Evolutionary conservation across 371 early-diverging fungal species (phyloP), one percentile per base, ranked within the genome.

Genomic region (Actinomucor elegans): DNA sequence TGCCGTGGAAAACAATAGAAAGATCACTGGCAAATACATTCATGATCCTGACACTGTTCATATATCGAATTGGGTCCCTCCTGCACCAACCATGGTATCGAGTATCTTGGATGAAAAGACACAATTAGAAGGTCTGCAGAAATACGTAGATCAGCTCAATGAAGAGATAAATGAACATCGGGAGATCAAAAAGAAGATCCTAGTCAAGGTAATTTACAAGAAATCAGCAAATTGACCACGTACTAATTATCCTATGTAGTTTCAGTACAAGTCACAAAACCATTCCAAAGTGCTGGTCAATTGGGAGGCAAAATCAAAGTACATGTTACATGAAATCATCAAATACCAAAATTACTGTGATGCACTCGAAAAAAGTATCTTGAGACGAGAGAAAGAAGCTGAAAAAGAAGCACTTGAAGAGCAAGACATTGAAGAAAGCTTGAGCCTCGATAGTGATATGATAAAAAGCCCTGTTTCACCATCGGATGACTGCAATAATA

Each of bases 331-430:
- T 61, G 94, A 95, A 69, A 85, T 91, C 55, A 88, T 93, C 61
- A 92, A 93, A 59, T 94, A 94, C 57, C 85, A 89, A 66, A 89
- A 89, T 55, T 95, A 95, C 52, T 83, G 85, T 21, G 86, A 91
- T 57, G 78, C 74, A 2, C 66, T 92, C 43, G 85, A 91, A 58
- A 81, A 84, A 18, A 81, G 88, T n/a, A 57, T 90, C 10, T 8
- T 35, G 18, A 44, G 35, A 21, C 44, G 35, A 29, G 37, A 55
- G 20, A 11, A 34, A 17, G 50, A 50, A 31, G 18, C 36, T 17
- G 32, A 48, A 48, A 27, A 48, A 4, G 17, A 2, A 26, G 18
- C 14, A 34, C 7, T 20, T 7, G 38, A 38, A 38, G 12, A 20
- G n/a, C n/a, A n/a, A n/a, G n/a, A n/a, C n/a, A n/a, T n/a, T n/a